Conservation (phyloP, 2,329 filamentous ascomycete genomes). For the Pseudocercospora vitis region DNA sequence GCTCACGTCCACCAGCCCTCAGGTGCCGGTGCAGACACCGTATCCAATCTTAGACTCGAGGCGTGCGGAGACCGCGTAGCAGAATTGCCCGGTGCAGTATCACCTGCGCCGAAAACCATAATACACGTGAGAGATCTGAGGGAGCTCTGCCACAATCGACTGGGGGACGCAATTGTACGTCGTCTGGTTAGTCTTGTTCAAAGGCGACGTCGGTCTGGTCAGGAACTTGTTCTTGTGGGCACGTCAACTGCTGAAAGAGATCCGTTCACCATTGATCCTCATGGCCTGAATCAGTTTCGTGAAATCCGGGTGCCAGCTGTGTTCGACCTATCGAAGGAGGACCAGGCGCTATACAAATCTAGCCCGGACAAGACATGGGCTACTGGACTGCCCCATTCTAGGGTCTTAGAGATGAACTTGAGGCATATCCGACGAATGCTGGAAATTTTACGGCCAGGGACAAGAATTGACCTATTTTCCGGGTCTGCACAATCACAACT, state of each 20-base stretch:
- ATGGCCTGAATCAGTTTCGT: constrained; percentile 48
- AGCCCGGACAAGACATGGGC: constrained; percentile 9
- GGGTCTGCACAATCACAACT: constrained; percentile 24
- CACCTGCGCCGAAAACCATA: constrained; percentile 46
- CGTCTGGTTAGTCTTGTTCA: constrained; percentile 72
- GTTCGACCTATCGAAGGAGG: constrained; percentile 31
- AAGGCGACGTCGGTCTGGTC: constrained; percentile 67
- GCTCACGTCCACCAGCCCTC: constrained; percentile 6
- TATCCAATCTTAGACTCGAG: neutral
- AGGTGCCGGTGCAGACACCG: constrained; percentile 6
- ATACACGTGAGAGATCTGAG: constrained; percentile 77
- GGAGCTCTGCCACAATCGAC: constrained; percentile 68
- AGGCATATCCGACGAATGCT: constrained; percentile 66
- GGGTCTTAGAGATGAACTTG: constrained; percentile 58
- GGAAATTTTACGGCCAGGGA: constrained; percentile 43
- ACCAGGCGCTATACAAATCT: constrained; percentile 18
- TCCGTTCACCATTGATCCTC: constrained; percentile 24
- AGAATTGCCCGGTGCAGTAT: neutral
- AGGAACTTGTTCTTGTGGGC: constrained; percentile 75
- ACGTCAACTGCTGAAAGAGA: constrained; percentile 57
- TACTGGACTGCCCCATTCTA: constrained; percentile 23
- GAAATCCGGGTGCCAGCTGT: constrained; percentile 57
- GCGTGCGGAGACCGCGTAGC: neutral
- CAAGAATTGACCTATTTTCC: constrained; percentile 26
- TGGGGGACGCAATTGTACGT: constrained; percentile 68